Evolutionary conservation across 2,329 filamentous ascomycete genomes (phyloP).

Genomic region (Colletotrichum ledebouriae): DNA sequence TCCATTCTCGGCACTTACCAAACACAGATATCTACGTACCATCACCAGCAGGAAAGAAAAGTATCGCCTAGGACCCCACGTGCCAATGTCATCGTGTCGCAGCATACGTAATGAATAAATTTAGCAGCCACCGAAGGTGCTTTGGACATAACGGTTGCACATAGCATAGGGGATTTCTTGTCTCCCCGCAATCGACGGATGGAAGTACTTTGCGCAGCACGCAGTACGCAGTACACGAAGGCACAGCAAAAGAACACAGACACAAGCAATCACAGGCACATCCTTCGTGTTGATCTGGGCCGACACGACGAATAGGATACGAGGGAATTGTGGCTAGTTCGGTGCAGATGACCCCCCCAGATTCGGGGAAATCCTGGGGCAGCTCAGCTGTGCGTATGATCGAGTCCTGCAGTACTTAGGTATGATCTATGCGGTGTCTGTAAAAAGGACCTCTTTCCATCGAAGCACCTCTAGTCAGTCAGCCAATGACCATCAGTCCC

Average conservation of each 20-base stretch:
- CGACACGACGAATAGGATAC: conserved; percentile 2
- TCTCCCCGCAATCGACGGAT: conserved; percentile 1
- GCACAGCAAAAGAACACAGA: background rate
- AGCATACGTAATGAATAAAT: conserved; percentile 28
- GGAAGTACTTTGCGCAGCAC: too few species aligned
- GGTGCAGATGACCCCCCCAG: conserved; percentile 31
- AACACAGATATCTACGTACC: too few species aligned
- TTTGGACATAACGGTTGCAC: too few species aligned
- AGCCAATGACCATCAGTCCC: conserved; percentile 19
- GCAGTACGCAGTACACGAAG: too few species aligned
- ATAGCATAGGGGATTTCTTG: too few species aligned
- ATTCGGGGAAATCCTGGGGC: conserved; percentile 34
- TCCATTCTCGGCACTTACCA: too few species aligned
- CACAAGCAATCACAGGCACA: conserved; percentile 1
- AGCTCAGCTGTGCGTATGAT: background rate
- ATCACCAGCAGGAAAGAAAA: background rate
- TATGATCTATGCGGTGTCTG: too few species aligned
- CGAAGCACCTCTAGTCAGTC: background rate
- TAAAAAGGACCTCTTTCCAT: too few species aligned
- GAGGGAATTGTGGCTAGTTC: background rate
- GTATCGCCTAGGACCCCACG: conserved; percentile 17
- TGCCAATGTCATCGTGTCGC: conserved; percentile 27
- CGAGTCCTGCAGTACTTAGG: background rate
- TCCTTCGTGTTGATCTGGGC: conserved; percentile 12
- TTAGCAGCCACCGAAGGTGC: conserved; percentile 1